Evolutionary conservation across 805 yeast species (phyloP).

Genomic region (Saccharomycopsis sp.): DNA sequence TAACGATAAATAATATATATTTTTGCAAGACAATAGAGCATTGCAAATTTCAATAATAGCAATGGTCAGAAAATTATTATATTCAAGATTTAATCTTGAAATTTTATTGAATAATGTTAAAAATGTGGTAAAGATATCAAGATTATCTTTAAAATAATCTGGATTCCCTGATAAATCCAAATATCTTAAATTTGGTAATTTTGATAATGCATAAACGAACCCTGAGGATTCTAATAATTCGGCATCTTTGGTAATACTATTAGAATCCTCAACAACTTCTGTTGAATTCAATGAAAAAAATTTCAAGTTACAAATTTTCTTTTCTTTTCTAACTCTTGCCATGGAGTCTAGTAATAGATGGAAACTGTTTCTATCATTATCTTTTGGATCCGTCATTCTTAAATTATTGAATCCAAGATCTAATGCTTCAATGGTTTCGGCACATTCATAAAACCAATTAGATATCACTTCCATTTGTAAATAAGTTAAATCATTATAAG

Average conservation of each 20-base stretch:
- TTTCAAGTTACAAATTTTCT: slow-evolving; percentile 11
- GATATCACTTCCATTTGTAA: slow-evolving; percentile 51
- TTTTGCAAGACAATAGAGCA: slow-evolving; percentile 57
- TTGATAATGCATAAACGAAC: slow-evolving; percentile 39
- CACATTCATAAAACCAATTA: slow-evolving; percentile 39
- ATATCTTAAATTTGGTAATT: slow-evolving; percentile 49
- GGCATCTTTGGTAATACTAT: neutral
- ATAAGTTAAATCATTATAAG: slow-evolving; percentile 56
- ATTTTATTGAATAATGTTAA: slow-evolving; percentile 62
- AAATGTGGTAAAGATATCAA: slow-evolving; percentile 10
- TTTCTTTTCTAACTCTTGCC: slow-evolving; percentile 6
- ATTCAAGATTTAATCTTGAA: slow-evolving; percentile 60
- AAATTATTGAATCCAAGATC: slow-evolving; percentile 80
- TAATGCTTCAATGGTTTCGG: slow-evolving; percentile 46
- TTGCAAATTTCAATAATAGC: slow-evolving; percentile 59
- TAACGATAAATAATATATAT: slow-evolving; percentile 56
- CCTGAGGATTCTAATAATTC: slow-evolving; percentile 7
- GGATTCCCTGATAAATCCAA: slow-evolving; percentile 75
- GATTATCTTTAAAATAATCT: slow-evolving; percentile 34
- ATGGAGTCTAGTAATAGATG: slow-evolving; percentile 1
- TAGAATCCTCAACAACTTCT: slow-evolving; percentile 6
- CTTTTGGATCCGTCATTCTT: slow-evolving; percentile 26
- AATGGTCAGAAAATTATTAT: slow-evolving; percentile 46
- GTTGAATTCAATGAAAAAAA: slow-evolving; percentile 16
- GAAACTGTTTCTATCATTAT: slow-evolving; percentile 20